These are phyloP conservation scores for Wallacemonas collosoma DNA, from an alignment of 208 protist species.

Conservation along the genomic window DNA sequence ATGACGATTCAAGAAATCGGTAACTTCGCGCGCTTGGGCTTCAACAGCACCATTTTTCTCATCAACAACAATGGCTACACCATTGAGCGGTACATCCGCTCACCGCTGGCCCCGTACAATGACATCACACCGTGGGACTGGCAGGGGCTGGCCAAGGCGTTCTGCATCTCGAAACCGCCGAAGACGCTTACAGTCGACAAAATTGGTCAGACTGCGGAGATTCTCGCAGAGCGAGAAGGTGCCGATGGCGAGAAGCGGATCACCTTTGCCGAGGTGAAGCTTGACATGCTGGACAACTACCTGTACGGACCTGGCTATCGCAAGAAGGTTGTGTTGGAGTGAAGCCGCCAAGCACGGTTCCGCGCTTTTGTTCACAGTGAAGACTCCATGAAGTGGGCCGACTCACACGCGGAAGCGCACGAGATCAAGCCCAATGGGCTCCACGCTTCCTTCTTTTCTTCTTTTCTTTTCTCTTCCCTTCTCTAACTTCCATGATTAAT, in stretches of 20 bases:
- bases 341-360: background rate
- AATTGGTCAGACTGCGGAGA: constrained; percentile 15
- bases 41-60: constrained; percentile 34
- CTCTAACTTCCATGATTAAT: background rate
- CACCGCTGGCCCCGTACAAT: constrained; percentile 45
- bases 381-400: no score
- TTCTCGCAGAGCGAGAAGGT: constrained; percentile 2
- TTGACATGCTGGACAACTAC: constrained; percentile 23
- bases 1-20: constrained; percentile 68
- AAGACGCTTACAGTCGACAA: constrained; percentile 10
- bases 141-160: constrained; percentile 30
- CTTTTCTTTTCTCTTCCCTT: background rate
- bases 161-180: constrained; percentile 6
- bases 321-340: constrained; percentile 15
- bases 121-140: constrained; percentile 51
- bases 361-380: background rate
- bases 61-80: constrained; percentile 65
- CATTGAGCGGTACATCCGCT: constrained; percentile 58
- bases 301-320: constrained; percentile 16
- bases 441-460: constrained; percentile 1
- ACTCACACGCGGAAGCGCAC: no score
- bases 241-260: background rate
- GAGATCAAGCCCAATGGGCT: no score
- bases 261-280: constrained; percentile 24
- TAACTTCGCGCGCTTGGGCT: constrained; percentile 21